Conservation (phyloP, 768 basidiomycete genomes). For the Coprinopsis strossmayeri region DNA sequence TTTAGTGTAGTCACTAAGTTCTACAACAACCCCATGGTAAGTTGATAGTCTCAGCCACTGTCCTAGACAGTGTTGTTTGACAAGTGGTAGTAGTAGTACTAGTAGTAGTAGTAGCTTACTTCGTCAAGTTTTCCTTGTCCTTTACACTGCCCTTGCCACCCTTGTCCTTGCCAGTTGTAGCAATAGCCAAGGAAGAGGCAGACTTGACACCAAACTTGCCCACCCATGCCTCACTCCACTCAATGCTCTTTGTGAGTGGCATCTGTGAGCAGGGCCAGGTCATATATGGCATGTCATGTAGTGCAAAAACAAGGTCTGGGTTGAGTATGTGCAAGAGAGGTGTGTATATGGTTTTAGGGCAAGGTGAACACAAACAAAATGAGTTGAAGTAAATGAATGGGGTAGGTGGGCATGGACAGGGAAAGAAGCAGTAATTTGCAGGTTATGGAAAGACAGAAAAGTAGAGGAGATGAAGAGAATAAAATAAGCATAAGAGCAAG, state of each 20-base stretch:
- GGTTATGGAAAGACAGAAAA: not conserved
- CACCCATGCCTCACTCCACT: slow-evolving; percentile 64
- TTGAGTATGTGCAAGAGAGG: slow-evolving; percentile 39
- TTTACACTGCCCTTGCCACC: too few relatives aligned
- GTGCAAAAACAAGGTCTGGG: slow-evolving; percentile 67
- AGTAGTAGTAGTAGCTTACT: too few relatives aligned
- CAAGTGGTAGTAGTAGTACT: too few relatives aligned
- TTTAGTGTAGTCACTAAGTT: too few relatives aligned
- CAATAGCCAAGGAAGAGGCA: too few relatives aligned
- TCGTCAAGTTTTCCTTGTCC: too few relatives aligned
- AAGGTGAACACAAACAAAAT: too few relatives aligned
- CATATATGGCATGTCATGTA: slow-evolving; percentile 66
- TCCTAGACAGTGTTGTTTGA: too few relatives aligned
- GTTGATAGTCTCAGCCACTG: not conserved
- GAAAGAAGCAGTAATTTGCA: not conserved
- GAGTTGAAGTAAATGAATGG: too few relatives aligned
- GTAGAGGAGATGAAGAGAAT: not conserved
- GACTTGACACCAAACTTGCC: slow-evolving; percentile 32
- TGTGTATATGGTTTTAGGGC: too few relatives aligned
- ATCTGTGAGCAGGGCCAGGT: slow-evolving; percentile 68
- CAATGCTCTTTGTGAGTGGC: slow-evolving; percentile 67
- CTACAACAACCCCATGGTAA: too few relatives aligned
- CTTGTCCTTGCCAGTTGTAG: too few relatives aligned
- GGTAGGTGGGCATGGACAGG: slow-evolving; percentile 35
- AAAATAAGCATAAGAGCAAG: not conserved